These are phyloP conservation scores for Paracoccidioides brasiliensis DNA, from an alignment of 2,329 filamentous ascomycete genomes.

Conservation along the genomic window DNA sequence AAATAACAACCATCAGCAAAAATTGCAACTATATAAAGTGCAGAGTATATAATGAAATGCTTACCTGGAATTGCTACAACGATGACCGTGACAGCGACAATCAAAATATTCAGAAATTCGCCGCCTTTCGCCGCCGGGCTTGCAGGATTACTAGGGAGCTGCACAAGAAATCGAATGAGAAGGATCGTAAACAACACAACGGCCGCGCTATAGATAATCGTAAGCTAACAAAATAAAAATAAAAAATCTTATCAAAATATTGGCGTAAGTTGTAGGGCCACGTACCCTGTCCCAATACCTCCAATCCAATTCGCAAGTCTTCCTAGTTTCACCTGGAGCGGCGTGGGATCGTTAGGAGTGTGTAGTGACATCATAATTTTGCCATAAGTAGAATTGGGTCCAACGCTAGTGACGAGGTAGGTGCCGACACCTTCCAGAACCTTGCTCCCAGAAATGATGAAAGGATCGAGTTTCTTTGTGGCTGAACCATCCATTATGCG, in stretches of 20 bases:
- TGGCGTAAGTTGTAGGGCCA: not conserved
- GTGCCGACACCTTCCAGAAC: conserved; percentile 67
- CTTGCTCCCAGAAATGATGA: conserved; percentile 69
- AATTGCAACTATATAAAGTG: not conserved
- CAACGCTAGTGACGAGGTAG: conserved; percentile 60
- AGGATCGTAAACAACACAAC: conserved; percentile 74
- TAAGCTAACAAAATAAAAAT: conserved; percentile 7
- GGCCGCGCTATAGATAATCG: conserved; percentile 36
- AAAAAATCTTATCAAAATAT: not conserved
- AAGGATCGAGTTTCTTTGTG: conserved; percentile 49
- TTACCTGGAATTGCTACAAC: conserved; percentile 58
- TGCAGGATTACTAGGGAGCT: conserved; percentile 41
- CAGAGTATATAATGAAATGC: conserved; percentile 4
- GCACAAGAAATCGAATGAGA: conserved; percentile 70
- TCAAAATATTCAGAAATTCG: conserved; percentile 61
- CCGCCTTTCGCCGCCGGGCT: conserved; percentile 64
- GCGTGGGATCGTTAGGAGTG: conserved; percentile 61
- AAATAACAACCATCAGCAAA: not conserved
- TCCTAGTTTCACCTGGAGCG: conserved; percentile 63
- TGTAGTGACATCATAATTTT: conserved; percentile 62
- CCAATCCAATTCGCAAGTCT: conserved; percentile 65
- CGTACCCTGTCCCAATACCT: conserved; percentile 55
- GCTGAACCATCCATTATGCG: conserved; percentile 41
- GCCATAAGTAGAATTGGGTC: conserved; percentile 60
- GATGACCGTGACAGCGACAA: conserved; percentile 66